These are phyloP conservation scores for Ceratocystis eucalypticola DNA, from an alignment of 2,329 filamentous ascomycete species.

Conservation along the genomic window DNA sequence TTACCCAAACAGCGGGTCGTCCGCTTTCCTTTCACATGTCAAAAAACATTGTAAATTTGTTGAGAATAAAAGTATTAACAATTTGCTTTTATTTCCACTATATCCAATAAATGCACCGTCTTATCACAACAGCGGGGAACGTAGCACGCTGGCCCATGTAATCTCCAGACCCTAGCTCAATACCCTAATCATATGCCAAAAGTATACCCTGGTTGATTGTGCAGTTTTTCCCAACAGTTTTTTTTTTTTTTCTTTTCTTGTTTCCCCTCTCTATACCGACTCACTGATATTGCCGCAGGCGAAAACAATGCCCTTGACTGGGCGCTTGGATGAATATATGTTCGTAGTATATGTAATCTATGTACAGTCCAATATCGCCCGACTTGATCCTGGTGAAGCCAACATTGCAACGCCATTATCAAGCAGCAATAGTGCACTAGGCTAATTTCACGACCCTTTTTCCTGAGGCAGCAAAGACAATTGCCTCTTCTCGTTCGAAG, in stretches of 20 bases:
- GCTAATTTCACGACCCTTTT: background rate
- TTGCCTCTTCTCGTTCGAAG: slow-evolving; percentile 7
- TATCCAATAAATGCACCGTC: background rate
- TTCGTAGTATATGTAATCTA: background rate
- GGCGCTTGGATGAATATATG: background rate
- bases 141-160: too few relatives aligned
- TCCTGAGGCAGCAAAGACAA: slow-evolving; percentile 7
- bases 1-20: background rate
- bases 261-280: background rate
- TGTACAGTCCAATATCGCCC: background rate
- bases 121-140: background rate
- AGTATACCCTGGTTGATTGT: background rate
- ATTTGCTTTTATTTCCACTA: background rate
- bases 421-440: background rate
- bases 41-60: background rate
- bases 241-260: background rate
- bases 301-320: background rate
- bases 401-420: background rate
- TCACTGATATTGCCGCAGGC: background rate
- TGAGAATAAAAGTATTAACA: background rate
- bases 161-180: background rate
- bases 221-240: background rate
- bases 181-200: slow-evolving; percentile 6
- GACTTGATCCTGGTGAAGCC: background rate
- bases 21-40: background rate